Evolutionary conservation across 2,329 filamentous ascomycete genomes (phyloP), one percentile per base, ranked within the genome.

Genomic region (Fusarium begoniae): DNA sequence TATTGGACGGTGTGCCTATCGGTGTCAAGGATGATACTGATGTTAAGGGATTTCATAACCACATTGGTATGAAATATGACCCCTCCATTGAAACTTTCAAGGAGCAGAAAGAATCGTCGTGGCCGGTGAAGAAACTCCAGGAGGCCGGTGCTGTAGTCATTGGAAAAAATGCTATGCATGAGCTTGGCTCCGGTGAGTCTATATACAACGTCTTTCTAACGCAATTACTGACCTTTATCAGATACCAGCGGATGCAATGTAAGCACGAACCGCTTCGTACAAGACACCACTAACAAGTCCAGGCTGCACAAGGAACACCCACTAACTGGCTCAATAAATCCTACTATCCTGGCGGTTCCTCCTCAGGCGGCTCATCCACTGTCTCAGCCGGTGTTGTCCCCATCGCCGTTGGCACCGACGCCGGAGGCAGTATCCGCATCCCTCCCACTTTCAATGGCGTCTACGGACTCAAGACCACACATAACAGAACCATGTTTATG

Each of bases 191-290:
- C 76, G 85, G 85, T 86, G 69, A 69, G 91, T 89, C 83, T 45
- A 38, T 24, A 20, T 76, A 18, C 15, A 54, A n/a, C 22, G 38
- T 35, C 13, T 18, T 10, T 50, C 41, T 17, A 24, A 47, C 9
- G 6, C 26, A 24, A n/a, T 32, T 9, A 24, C 84, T 40, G 41
- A 54, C 51, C 41, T 15, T 44, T 32, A 24, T 11, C 48, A 86
- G 93, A 96, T 78, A 94, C 93, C 0, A 95, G 89, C n/a, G 95
- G 95, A 73, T 94, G 94, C 81, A 97, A 97, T 78, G 85, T 87
- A 73, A 75, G 84, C 74, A 18, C 17, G 13, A 48, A 47, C 18
- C 12, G 30, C n/a, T 22, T 38, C 44, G 40, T 10, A 15, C 17
- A 20, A 18, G 43, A 22, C n/a, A n/a, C 35, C 24, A 59, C 77